Conservation (phyloP, 768 basidiomycete genomes). For the Boletus tylopilopsis region DNA sequence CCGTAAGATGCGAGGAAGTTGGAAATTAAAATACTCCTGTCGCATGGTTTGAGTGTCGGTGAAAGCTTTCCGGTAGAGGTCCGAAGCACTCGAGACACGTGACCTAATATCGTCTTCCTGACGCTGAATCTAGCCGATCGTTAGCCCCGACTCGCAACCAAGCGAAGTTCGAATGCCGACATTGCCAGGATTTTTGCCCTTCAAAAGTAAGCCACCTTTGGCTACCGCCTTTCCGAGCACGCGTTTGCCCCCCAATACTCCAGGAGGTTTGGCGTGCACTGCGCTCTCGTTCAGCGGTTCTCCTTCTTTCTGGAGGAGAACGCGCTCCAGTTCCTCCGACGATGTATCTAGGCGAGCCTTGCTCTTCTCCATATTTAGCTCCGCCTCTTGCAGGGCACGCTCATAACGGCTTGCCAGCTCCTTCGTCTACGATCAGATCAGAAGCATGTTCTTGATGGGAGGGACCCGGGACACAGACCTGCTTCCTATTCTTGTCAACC, state of each 20-base stretch:
- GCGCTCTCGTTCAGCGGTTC: slow-evolving; percentile 84
- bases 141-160: slow-evolving; percentile 7
- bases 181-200: slow-evolving; percentile 90
- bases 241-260: slow-evolving; percentile 66
- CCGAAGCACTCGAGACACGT: slow-evolving; percentile 81
- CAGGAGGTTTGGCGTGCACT: slow-evolving; percentile 57
- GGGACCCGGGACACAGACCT: slow-evolving; percentile 41
- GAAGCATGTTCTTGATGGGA: background rate
- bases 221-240: slow-evolving; percentile 88
- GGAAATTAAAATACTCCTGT: slow-evolving; percentile 98
- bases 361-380: slow-evolving; percentile 81
- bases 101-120: slow-evolving; percentile 94
- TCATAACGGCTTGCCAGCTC: slow-evolving; percentile 89
- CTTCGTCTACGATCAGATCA: slow-evolving; percentile 61
- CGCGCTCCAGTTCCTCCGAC: slow-evolving; percentile 91
- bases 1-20: slow-evolving; percentile 87
- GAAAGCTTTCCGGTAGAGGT: slow-evolving; percentile 87
- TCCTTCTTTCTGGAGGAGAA: slow-evolving; percentile 92
- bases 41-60: slow-evolving; percentile 85
- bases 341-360: slow-evolving; percentile 83
- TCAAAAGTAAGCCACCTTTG: slow-evolving; percentile 84
- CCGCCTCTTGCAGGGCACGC: slow-evolving; percentile 82
- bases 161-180: slow-evolving; percentile 35
- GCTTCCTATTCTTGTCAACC: slow-evolving; percentile 91
- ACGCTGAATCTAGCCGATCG: slow-evolving; percentile 59